Evolutionary conservation across 257 asterid species (phyloP).

Genomic region (Penstemon davidsonii): DNA sequence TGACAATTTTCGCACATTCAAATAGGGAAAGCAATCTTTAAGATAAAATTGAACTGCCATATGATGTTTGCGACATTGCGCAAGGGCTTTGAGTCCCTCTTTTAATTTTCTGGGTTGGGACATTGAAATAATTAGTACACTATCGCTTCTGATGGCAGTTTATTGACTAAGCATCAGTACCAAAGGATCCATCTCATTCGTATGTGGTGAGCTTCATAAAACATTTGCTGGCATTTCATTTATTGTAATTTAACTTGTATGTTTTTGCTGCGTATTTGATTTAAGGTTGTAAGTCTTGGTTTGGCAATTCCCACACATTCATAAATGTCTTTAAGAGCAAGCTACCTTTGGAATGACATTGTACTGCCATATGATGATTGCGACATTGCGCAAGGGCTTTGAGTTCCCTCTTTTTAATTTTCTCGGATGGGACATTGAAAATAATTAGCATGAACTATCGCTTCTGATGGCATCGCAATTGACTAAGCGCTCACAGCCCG

Average conservation of each 20-base stretch:
- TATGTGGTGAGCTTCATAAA: no score
- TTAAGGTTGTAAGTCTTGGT: no score
- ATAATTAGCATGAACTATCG: slow-evolving; percentile 35
- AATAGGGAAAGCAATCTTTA: neutral
- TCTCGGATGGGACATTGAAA: slow-evolving; percentile 42
- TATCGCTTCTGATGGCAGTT: slow-evolving; percentile 62
- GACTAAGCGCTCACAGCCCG: no score
- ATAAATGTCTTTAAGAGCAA: no score
- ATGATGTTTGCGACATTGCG: slow-evolving; percentile 70
- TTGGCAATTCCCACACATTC: no score
- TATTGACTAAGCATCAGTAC: no score
- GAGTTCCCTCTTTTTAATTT: slow-evolving; percentile 34
- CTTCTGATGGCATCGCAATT: slow-evolving; percentile 49
- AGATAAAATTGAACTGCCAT: slow-evolving; percentile 38
- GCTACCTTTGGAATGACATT: neutral
- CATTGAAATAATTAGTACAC: slow-evolving; percentile 35
- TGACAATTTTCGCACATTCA: no score
- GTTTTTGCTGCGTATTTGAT: no score
- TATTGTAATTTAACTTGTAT: no score
- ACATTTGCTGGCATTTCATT: no score
- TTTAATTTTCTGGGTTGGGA: slow-evolving; percentile 26
- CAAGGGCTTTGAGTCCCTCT: slow-evolving; percentile 72
- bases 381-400: slow-evolving; percentile 82
- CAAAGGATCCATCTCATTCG: no score
- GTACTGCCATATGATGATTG: slow-evolving; percentile 62